These are phyloP conservation scores for Jamesozyma rosinii DNA, from an alignment of 805 yeast species.

Conservation along the genomic window DNA sequence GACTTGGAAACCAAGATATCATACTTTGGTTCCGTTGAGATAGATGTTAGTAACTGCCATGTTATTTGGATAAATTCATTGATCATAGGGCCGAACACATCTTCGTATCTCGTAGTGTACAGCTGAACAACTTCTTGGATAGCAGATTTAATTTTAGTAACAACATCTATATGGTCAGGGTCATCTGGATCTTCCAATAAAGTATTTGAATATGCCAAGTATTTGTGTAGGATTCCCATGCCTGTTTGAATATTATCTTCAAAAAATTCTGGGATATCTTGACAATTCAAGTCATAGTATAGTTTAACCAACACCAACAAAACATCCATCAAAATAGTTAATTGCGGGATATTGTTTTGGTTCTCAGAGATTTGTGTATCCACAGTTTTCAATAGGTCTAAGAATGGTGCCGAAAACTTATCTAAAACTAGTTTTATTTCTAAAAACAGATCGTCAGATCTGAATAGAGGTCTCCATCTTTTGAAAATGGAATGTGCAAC, in stretches of 20 bases:
- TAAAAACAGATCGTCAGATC: slow-evolving; percentile 79
- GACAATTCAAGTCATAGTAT: slow-evolving; percentile 90
- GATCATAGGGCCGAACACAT: slow-evolving; percentile 73
- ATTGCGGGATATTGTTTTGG: slow-evolving; percentile 38
- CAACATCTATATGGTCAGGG: slow-evolving; percentile 56
- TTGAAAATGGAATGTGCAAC: slow-evolving; percentile 95
- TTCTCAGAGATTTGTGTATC: slow-evolving; percentile 53
- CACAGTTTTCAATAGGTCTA: slow-evolving; percentile 55
- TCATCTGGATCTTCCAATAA: slow-evolving; percentile 46
- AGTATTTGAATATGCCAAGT: slow-evolving; percentile 52
- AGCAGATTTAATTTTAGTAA: slow-evolving; percentile 67
- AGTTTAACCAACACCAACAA: slow-evolving; percentile 65
- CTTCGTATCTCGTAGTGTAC: slow-evolving; percentile 86
- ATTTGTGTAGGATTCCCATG: slow-evolving; percentile 76
- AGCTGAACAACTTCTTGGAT: slow-evolving; percentile 78
- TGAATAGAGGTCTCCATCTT: slow-evolving; percentile 90
- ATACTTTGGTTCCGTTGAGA: slow-evolving; percentile 63
- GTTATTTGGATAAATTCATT: slow-evolving; percentile 70
- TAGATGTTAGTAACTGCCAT: slow-evolving; percentile 64
- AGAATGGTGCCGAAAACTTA: slow-evolving; percentile 72
- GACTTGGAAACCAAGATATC: slow-evolving; percentile 79
- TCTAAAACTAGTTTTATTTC: slow-evolving; percentile 84
- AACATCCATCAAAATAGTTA: slow-evolving; percentile 57
- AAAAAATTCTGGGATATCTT: slow-evolving; percentile 95
- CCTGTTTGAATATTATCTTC: slow-evolving; percentile 78